Evolutionary conservation across 2,329 filamentous ascomycete genomes (phyloP).

Genomic region (Trichoderma semiorbis): DNA sequence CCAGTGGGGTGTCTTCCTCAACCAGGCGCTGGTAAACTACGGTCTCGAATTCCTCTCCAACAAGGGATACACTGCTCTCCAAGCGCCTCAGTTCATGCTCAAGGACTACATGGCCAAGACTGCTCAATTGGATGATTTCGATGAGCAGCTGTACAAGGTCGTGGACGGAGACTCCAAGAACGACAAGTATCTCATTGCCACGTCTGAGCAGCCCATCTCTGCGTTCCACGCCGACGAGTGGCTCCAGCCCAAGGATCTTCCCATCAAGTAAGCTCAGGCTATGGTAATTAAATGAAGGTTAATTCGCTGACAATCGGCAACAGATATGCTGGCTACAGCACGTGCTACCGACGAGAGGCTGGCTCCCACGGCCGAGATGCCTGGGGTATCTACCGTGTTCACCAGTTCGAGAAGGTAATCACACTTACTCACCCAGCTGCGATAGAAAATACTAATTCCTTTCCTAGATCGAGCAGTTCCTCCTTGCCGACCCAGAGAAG

Average conservation of each 20-base stretch:
- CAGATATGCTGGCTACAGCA: slow-evolving; percentile 90
- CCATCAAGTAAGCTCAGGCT: slow-evolving; percentile 63
- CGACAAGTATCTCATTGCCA: slow-evolving; percentile 78
- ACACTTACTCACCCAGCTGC: background rate
- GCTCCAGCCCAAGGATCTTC: slow-evolving; percentile 78
- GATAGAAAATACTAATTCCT: slow-evolving; percentile 9
- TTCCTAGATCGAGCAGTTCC: slow-evolving; percentile 65
- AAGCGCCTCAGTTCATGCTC: slow-evolving; percentile 92
- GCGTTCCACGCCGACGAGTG: slow-evolving; percentile 92
- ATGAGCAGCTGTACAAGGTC: slow-evolving; percentile 98
- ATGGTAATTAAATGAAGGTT: background rate
- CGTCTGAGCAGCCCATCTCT: slow-evolving; percentile 91
- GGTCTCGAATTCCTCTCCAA: slow-evolving; percentile 82
- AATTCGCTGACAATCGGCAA: slow-evolving; percentile 41
- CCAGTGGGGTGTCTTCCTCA: slow-evolving; percentile 85
- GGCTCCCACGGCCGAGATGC: slow-evolving; percentile 83
- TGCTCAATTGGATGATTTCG: slow-evolving; percentile 93
- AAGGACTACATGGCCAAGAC: slow-evolving; percentile 97
- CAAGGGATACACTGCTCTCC: slow-evolving; percentile 77
- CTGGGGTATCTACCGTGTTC: slow-evolving; percentile 97
- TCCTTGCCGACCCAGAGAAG: slow-evolving; percentile 79
- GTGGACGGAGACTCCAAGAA: slow-evolving; percentile 80
- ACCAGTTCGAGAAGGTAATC: slow-evolving; percentile 87
- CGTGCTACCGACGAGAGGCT: slow-evolving; percentile 94
- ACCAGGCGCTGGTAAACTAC: slow-evolving; percentile 93